Percentiles rank a stretch among this genome's conserved stretches.
Conservation (phyloP, 148 eudicot genomes). For the Rhododendron henanense region DNA sequence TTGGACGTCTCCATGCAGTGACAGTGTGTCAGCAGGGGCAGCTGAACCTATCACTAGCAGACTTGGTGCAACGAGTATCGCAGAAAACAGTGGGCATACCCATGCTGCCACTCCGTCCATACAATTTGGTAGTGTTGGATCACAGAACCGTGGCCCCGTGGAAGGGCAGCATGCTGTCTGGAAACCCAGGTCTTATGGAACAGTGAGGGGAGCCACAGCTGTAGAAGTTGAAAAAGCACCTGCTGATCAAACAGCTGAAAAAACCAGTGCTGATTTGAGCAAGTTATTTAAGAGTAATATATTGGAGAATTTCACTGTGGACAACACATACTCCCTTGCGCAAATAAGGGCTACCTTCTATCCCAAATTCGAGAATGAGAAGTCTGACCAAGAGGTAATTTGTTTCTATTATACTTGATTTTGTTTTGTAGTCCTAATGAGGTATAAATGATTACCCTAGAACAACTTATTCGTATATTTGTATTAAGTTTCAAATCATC, state of each 20-base stretch:
- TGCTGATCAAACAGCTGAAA: constrained; percentile 25
- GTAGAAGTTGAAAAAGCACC: constrained; percentile 25
- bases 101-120: constrained; percentile 16
- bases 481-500: neutral
- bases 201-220: constrained; percentile 31
- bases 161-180: constrained; percentile 41
- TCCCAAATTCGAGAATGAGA: constrained; percentile 97
- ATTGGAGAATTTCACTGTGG: constrained; percentile 69
- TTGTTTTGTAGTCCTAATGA: neutral
- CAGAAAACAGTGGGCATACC: constrained; percentile 31
- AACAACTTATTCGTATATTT: neutral
- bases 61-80: constrained; percentile 25
- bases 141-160: constrained; percentile 24
- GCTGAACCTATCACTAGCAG: constrained; percentile 23
- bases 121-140: constrained; percentile 32
- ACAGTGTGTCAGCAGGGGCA: constrained; percentile 18
- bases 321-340: constrained; percentile 73
- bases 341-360: constrained; percentile 91
- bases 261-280: constrained; percentile 25
- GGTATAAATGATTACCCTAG: neutral
- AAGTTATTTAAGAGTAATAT: constrained; percentile 35
- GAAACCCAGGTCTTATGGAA: constrained; percentile 61
- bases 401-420: neutral
- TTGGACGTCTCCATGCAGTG: constrained; percentile 26
- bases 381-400: constrained; percentile 94